These are phyloP conservation scores for Nicotiana obtusifolia DNA, from an alignment of 257 asterid species.

Conservation along the genomic window DNA sequence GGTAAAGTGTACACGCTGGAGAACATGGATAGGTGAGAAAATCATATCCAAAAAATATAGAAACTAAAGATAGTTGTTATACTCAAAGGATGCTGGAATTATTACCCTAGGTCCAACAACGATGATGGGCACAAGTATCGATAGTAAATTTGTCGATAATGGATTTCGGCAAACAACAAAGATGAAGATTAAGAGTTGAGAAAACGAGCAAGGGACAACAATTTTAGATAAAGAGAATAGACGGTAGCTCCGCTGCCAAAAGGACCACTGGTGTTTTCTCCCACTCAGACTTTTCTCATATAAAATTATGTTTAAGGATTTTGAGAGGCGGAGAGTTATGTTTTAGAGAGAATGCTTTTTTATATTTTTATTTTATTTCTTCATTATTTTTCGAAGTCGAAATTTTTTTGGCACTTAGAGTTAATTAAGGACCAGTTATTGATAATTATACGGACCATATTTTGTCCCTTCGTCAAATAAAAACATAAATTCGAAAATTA, in stretches of 20 bases:
- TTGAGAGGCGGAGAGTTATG: background rate
- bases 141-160: no score
- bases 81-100: background rate
- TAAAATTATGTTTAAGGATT: no score
- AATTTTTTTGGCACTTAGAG: background rate
- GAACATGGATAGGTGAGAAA: no score
- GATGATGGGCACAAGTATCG: background rate
- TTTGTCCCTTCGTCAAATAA: background rate
- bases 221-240: background rate
- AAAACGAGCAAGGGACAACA: no score
- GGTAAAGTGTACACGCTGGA: background rate
- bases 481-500: no score
- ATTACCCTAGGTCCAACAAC: background rate
- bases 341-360: background rate
- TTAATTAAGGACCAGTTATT: background rate
- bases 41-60: no score
- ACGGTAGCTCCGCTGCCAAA: background rate
- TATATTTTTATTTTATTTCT: no score
- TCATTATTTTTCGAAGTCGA: background rate
- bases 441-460: background rate
- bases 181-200: background rate
- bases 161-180: background rate
- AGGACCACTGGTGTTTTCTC: background rate
- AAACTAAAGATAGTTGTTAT: background rate
- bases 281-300: background rate